These are phyloP conservation scores for Talaromyces adpressus DNA, from an alignment of 495 filamentous ascomycete species.

Conservation along the genomic window DNA sequence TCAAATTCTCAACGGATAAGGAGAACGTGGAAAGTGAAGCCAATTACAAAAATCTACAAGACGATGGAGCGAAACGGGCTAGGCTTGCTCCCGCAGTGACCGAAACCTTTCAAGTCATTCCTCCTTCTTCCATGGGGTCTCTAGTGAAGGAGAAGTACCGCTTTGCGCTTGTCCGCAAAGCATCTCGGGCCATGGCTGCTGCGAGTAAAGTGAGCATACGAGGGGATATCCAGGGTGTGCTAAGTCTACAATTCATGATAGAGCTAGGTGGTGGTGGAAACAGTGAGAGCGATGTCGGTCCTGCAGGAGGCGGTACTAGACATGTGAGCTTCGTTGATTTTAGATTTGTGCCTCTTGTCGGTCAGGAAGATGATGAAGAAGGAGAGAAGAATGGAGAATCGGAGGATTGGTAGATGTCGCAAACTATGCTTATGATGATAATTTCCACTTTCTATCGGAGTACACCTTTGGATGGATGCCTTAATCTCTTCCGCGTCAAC, in stretches of 20 bases:
- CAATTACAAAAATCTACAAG: constrained; percentile 25
- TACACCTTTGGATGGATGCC: no score
- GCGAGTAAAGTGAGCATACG: constrained; percentile 89
- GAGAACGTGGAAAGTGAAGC: constrained; percentile 13
- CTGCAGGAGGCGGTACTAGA: constrained; percentile 11
- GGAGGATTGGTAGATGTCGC: neutral
- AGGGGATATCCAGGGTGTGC: constrained; percentile 76
- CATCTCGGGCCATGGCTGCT: constrained; percentile 78
- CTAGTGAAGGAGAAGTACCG: constrained; percentile 53
- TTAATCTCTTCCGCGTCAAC: no score
- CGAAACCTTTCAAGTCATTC: constrained; percentile 41
- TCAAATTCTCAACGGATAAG: constrained; percentile 74
- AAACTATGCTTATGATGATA: neutral
- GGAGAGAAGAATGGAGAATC: neutral
- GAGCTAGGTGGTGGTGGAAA: constrained; percentile 50
- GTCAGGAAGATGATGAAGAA: constrained; percentile 49
- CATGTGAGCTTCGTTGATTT: constrained; percentile 70
- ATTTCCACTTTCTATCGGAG: no score
- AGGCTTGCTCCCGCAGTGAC: constrained; percentile 38
- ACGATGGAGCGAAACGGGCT: constrained; percentile 41
- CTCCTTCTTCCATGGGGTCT: constrained; percentile 34
- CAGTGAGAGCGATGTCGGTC: constrained; percentile 16
- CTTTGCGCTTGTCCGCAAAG: constrained; percentile 76
- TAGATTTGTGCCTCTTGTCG: constrained; percentile 62
- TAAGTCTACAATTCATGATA: constrained; percentile 96